Evolutionary conservation across 2,329 filamentous ascomycete genomes (phyloP), one percentile per base, ranked within the genome.

Genomic region (Ascochyta lentis): DNA sequence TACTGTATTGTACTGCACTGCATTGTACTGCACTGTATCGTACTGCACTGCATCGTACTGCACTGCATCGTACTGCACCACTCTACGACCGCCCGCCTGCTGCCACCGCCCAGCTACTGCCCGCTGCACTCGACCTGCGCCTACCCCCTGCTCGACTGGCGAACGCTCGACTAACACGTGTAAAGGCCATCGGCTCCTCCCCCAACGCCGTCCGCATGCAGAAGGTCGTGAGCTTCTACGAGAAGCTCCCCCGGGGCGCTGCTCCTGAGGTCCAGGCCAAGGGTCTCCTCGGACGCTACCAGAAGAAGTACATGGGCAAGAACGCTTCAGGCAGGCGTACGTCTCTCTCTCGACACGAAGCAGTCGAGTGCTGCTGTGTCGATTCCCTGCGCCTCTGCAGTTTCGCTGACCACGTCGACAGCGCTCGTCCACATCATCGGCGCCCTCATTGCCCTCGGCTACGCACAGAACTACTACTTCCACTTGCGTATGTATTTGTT

Each of bases 381-480:
- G 15, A 6, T 24, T n/a, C 33, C 37, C 9, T 16, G 12, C 10
- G 19, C 9, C 16, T 24, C 26, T 24, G 39, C 54, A 33, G 54
- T 61, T 35, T 27, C 29, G 61, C 62, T 60, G 44, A 74, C 63
- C 23, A 23, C 29, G 38, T 27, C 40, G 44, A 70, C 71, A 99
- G 95, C 95, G 64, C 86, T 99, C 75, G 84, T 96, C 71, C 95
- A 99, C 80, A 84, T 87, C 71, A 89, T 99, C 71, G 88, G 85
- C 69, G 83, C 86, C 76, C 81, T 99, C 61, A 81, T 96, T 65
- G 80, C 86, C 66, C 77, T 98, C 69, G 94, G 95, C 73, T 99
- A 99, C 81, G 90, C 90, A 71, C 92, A 98, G 83, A 93, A 96
- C 84, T 99, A 99, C 89, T 98, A 99, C 87, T 98, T 96, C 91